A percentile compares a stretch with the other conserved stretches of the same genome.
These are phyloP conservation scores for Ailanthus altissimus DNA, from an alignment of 345 rosid genomes.

Conservation along the genomic window DNA sequence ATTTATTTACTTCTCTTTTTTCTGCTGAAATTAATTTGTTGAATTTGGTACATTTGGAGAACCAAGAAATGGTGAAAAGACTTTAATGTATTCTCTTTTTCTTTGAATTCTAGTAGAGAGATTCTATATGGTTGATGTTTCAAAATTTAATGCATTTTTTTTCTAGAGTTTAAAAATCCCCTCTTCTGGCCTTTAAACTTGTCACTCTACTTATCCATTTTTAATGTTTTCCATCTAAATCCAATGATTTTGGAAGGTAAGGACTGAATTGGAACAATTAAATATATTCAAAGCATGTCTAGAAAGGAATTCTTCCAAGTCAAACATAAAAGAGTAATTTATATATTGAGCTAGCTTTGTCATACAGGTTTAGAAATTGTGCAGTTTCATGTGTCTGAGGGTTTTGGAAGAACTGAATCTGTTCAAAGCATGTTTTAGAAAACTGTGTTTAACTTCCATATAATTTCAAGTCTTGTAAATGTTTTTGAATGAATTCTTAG, in stretches of 20 bases:
- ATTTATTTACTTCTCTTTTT: background rate
- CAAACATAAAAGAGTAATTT: too few species aligned
- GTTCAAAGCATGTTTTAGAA: background rate
- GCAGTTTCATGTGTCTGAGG: too few species aligned
- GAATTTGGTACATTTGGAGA: background rate
- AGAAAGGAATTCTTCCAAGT: too few species aligned
- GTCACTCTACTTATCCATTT: background rate
- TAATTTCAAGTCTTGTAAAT: background rate
- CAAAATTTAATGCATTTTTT: background rate
- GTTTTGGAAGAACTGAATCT: slow-evolving; percentile 6
- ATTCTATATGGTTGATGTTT: background rate
- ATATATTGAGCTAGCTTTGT: too few species aligned
- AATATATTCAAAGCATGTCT: slow-evolving; percentile 8
- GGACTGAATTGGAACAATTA: slow-evolving; percentile 1
- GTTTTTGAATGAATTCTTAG: background rate
- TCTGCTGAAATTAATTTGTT: background rate
- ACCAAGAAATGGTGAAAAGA: background rate
- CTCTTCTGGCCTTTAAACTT: background rate
- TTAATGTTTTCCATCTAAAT: background rate
- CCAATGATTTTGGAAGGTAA: background rate
- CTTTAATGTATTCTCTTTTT: background rate
- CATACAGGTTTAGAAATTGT: too few species aligned
- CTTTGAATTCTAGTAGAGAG: background rate
- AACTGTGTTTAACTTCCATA: background rate
- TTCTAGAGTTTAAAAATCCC: background rate